phyloP scores from a whole-genome alignment of 2,329 filamentous ascomycete genomes.

The Phyllosticta paracitricarpa region DNA sequence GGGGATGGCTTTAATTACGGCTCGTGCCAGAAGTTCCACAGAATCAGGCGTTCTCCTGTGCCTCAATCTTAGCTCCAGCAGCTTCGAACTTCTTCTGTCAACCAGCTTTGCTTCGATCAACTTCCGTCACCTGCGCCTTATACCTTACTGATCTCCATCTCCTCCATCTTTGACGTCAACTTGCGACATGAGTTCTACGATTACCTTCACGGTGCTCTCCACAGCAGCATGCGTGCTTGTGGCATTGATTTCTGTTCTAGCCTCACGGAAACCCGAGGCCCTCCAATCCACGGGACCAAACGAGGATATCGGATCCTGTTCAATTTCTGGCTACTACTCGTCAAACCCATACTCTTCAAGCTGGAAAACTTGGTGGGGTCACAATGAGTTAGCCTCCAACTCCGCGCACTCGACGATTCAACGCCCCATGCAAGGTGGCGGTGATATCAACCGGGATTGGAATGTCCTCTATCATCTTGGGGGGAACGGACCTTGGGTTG shows the following conservation, averaged over 20 bases:
- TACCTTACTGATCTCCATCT: background rate
- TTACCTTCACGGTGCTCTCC: background rate
- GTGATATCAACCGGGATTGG: constrained; percentile 29
- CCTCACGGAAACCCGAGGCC: background rate
- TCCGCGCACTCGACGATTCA: background rate
- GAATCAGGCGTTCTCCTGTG: background rate
- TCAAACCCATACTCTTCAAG: constrained; percentile 2
- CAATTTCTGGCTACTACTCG: background rate
- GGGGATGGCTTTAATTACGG: background rate
- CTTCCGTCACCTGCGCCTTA: background rate
- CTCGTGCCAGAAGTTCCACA: background rate
- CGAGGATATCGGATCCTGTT: background rate
- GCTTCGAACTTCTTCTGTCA: background rate
- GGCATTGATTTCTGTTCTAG: background rate
- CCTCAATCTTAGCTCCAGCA: background rate
- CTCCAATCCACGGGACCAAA: background rate
- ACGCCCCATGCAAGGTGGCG: constrained; percentile 16
- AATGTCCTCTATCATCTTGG: constrained; percentile 45
- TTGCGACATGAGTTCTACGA: background rate
- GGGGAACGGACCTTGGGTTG: constrained; percentile 47
- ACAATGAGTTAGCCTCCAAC: background rate
- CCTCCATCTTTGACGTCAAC: background rate
- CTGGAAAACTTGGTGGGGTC: constrained; percentile 5
- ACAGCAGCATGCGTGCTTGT: background rate
- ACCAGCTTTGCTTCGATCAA: background rate